phyloP scores from a whole-genome alignment of 108 stramenopile genomes.

The Conticribra guillardii region DNA sequence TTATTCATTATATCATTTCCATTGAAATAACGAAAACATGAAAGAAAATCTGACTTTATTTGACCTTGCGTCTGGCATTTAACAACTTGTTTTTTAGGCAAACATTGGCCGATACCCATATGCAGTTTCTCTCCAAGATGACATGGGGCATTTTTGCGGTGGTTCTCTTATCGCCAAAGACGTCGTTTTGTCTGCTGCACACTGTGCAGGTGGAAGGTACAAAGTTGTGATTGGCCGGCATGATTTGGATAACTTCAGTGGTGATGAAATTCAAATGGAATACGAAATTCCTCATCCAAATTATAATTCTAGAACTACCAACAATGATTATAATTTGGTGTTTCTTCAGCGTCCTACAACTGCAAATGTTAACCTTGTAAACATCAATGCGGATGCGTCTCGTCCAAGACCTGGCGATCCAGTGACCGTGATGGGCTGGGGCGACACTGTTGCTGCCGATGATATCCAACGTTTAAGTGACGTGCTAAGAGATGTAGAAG shows the following conservation, averaged over 20 bases:
- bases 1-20: too few species aligned
- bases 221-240: slow-evolving; percentile 26
- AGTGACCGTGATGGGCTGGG: slow-evolving; percentile 45
- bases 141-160: slow-evolving; percentile 7
- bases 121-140: slow-evolving; percentile 9
- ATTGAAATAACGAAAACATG: too few species aligned
- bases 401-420: slow-evolving; percentile 1
- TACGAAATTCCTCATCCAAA: slow-evolving; percentile 19
- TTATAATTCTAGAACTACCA: slow-evolving; percentile 14
- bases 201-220: slow-evolving; percentile 18
- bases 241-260: slow-evolving; percentile 8
- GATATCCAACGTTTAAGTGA: slow-evolving; percentile 3
- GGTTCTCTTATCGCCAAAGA: slow-evolving; percentile 27
- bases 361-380: slow-evolving; percentile 8
- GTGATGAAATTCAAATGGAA: slow-evolving; percentile 9
- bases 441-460: slow-evolving; percentile 31
- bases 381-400: slow-evolving; percentile 17
- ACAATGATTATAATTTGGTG: slow-evolving; percentile 31
- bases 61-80: too few species aligned
- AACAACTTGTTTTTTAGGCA: slow-evolving; percentile 14
- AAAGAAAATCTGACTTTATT: too few species aligned
- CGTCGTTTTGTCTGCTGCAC: slow-evolving; percentile 33
- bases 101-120: slow-evolving; percentile 31
- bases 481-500: slow-evolving; percentile 34
- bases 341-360: slow-evolving; percentile 7